Conservation (phyloP, 805 yeast species). For the Lachancea lanzarotensis region DNA sequence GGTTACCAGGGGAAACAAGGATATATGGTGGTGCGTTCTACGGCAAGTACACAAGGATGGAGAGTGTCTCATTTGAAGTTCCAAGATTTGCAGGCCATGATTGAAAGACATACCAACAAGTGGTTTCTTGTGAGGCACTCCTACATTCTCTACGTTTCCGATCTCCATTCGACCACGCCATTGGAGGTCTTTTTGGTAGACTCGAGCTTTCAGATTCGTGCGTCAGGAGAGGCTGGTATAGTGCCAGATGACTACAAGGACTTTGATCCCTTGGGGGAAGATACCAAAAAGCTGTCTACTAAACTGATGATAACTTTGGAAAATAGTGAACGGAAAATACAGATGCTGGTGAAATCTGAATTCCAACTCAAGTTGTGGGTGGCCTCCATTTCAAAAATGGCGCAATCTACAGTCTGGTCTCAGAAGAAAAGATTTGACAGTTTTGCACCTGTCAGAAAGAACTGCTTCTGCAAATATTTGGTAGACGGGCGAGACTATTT, state of each 20-base stretch:
- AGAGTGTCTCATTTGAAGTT: slow-evolving; percentile 82
- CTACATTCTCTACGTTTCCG: slow-evolving; percentile 78
- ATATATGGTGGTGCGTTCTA: slow-evolving; percentile 65
- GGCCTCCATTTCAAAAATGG: slow-evolving; percentile 64
- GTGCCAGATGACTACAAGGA: slow-evolving; percentile 3
- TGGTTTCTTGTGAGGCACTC: slow-evolving; percentile 88
- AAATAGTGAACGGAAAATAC: slow-evolving; percentile 72
- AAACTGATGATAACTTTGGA: slow-evolving; percentile 54
- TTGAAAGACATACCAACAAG: slow-evolving; percentile 80
- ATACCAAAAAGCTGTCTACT: slow-evolving; percentile 41
- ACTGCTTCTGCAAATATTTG: slow-evolving; percentile 91
- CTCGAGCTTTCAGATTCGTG: slow-evolving; percentile 52
- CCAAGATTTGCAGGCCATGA: slow-evolving; percentile 77
- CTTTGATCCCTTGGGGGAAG: slow-evolving; percentile 21
- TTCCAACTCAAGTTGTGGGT: slow-evolving; percentile 68
- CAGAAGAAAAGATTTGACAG: slow-evolving; percentile 70
- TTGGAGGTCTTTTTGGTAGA: slow-evolving; percentile 91
- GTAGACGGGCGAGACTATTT: slow-evolving; percentile 95
- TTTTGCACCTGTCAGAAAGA: slow-evolving; percentile 84
- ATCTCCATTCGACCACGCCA: slow-evolving; percentile 79
- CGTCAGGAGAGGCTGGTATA: slow-evolving; percentile 32
- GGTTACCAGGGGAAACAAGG: slow-evolving; percentile 90
- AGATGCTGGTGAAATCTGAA: slow-evolving; percentile 61
- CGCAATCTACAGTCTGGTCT: slow-evolving; percentile 63
- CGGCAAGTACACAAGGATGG: slow-evolving; percentile 92